Evolutionary conservation across 768 basidiomycete genomes (phyloP).

Genomic region (Holtermannia corniformis): DNA sequence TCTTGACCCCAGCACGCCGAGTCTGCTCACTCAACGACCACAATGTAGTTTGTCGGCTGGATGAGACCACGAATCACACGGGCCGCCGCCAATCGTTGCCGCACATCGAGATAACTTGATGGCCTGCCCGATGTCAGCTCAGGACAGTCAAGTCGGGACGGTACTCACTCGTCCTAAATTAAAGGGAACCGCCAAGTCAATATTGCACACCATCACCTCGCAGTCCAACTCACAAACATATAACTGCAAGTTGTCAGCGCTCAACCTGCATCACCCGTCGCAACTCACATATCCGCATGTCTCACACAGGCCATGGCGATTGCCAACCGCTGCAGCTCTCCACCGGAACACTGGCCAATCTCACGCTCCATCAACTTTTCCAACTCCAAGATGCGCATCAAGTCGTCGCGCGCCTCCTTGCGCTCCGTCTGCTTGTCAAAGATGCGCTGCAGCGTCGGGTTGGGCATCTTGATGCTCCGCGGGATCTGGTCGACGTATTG

Average conservation of each 20-base stretch:
- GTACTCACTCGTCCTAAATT: too few species aligned
- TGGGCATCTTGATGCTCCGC: constrained; percentile 76
- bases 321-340: constrained; percentile 95
- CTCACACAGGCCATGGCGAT: constrained; percentile 97
- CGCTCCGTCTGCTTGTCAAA: constrained; percentile 76
- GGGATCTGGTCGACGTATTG: constrained; percentile 99
- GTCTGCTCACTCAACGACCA: constrained; percentile 96
- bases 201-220: not conserved
- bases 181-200: not conserved
- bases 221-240: too few species aligned
- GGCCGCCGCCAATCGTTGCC: constrained; percentile 87
- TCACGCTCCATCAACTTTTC: constrained; percentile 78
- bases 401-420: constrained; percentile 60
- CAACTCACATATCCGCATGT: constrained; percentile 88
- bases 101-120: constrained; percentile 94
- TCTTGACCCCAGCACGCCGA: too few species aligned
- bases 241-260: constrained; percentile 6
- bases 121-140: too few species aligned
- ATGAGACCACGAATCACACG: constrained; percentile 86
- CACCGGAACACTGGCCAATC: constrained; percentile 77
- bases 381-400: constrained; percentile 79
- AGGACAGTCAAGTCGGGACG: too few species aligned
- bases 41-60: constrained; percentile 74
- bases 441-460: constrained; percentile 79
- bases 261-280: too few species aligned